These are phyloP conservation scores for Candida nitratophila DNA, from an alignment of 805 yeast species.

Conservation along the genomic window DNA sequence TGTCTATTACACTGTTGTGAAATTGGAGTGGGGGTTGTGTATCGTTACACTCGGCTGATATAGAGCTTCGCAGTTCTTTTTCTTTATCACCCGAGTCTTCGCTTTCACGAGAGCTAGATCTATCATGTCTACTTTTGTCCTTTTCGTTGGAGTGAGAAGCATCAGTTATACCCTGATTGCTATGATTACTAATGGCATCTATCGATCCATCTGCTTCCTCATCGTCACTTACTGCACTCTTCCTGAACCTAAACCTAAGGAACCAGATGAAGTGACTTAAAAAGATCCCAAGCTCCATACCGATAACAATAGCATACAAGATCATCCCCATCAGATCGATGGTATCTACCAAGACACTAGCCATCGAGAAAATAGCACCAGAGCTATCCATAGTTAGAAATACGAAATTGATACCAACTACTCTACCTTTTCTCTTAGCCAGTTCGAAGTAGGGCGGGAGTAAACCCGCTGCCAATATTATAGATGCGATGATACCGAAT, in stretches of 20 bases:
- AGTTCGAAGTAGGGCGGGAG: slow-evolving; percentile 87
- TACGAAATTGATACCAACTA: slow-evolving; percentile 81
- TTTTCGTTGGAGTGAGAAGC: no score
- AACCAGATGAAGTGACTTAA: slow-evolving; percentile 68
- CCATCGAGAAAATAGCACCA: slow-evolving; percentile 76
- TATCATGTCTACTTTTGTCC: no score
- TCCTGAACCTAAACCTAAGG: slow-evolving; percentile 30
- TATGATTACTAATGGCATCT: background rate
- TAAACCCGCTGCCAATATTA: slow-evolving; percentile 68
- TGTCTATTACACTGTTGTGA: no score
- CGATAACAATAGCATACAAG: slow-evolving; percentile 67
- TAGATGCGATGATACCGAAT: slow-evolving; percentile 74
- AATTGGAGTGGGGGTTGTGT: no score
- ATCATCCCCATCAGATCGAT: slow-evolving; percentile 75
- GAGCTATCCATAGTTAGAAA: slow-evolving; percentile 68
- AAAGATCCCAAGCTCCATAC: slow-evolving; percentile 72
- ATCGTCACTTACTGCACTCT: slow-evolving; percentile 5
- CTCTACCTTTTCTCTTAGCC: slow-evolving; percentile 71
- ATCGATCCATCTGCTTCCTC: background rate
- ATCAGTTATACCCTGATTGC: background rate
- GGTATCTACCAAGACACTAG: slow-evolving; percentile 47
- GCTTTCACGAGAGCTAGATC: no score
- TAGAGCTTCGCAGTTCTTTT: no score
- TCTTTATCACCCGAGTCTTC: no score
- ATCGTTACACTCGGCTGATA: no score